Base-by-base conservation (phyloP, 2,329 filamentous ascomycete species). In the Fusarium temperatum region DNA sequence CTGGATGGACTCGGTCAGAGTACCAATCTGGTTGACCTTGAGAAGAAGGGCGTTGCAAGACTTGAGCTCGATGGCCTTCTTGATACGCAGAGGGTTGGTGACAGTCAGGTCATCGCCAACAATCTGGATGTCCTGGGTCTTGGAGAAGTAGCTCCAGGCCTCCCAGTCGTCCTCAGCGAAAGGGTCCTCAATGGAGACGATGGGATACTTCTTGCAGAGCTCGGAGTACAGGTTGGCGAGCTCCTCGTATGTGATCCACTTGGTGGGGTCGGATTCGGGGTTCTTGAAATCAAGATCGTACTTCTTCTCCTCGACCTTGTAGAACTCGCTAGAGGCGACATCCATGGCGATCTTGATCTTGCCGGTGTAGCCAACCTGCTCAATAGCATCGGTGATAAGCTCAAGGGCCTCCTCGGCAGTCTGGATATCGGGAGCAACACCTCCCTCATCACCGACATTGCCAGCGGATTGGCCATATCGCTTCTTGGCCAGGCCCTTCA, bases 231-330 rank as follows among this genome's bases (percentile, higher is more conserved):
- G 88, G 82, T 93, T 91, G 83, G 96, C 96, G 74, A 99, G 93
- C 88, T 99, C 89, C 90, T 98, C 94, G 87, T 98, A 98, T 79
- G 94, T 98, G 89, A 99, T 89, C 96, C 96, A 98, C 91, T 99
- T 98, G 89, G 87, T 90, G 83, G 92, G 90, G 89, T 99, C 96
- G 84, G 93, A 96, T 75, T 98, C 93, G 81, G 96, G 96, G 92
- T 99, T 99, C 94, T 99, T 98, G 94, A 98, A 99, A 92, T 98
- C 96, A 77, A 99, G 90, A 84, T 99, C 96, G 91, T 99, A 99
- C 90, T 98, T 98, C 93, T 98, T 98, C 84, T 88, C 96, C 59
- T 96, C 94, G 81, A 88, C 86, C 89, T 98, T 98, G 93, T 99
- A 99, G 91, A 99, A 99, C 87, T 99, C 96, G 89, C 94, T 97